A percentile compares a stretch with the other conserved stretches of the same genome.
Evolutionary conservation across 495 filamentous ascomycete species (phyloP).

Genomic region (Lindgomyces ingoldianus): DNA sequence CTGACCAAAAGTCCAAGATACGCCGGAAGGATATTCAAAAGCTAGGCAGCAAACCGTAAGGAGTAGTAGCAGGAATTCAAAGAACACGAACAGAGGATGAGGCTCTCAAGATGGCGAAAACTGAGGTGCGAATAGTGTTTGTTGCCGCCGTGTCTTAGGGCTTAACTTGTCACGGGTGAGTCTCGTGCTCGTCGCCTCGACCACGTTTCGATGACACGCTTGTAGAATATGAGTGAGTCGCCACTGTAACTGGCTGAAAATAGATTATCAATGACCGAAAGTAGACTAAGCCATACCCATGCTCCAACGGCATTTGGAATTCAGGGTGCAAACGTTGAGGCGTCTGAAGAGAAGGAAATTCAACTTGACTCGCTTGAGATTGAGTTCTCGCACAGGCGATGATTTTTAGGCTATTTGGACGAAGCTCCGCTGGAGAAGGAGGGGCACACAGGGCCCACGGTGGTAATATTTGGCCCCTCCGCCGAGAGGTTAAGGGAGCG

Average conservation of each 20-base stretch:
- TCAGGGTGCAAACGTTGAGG: background rate
- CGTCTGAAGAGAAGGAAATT: background rate
- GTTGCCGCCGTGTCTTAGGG: background rate
- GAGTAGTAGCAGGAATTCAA: background rate
- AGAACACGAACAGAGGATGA: background rate
- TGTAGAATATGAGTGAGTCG: background rate
- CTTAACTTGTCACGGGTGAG: background rate
- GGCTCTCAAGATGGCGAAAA: background rate
- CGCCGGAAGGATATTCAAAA: no score
- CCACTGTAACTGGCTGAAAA: constrained; percentile 1
- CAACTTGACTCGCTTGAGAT: background rate
- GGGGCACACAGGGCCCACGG: background rate
- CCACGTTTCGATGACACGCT: background rate
- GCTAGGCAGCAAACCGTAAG: background rate
- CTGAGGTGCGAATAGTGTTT: constrained; percentile 19
- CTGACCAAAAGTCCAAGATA: no score
- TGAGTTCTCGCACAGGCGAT: no score
- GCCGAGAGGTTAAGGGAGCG: background rate
- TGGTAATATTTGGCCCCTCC: background rate
- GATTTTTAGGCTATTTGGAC: background rate
- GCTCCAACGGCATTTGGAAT: background rate
- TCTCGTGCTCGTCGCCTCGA: background rate
- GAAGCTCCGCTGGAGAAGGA: background rate
- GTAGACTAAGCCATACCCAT: background rate
- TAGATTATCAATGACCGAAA: constrained; percentile 20